Conservation (phyloP, 371 early-diverging fungal species). For the Zancudomyces culisetae region DNA sequence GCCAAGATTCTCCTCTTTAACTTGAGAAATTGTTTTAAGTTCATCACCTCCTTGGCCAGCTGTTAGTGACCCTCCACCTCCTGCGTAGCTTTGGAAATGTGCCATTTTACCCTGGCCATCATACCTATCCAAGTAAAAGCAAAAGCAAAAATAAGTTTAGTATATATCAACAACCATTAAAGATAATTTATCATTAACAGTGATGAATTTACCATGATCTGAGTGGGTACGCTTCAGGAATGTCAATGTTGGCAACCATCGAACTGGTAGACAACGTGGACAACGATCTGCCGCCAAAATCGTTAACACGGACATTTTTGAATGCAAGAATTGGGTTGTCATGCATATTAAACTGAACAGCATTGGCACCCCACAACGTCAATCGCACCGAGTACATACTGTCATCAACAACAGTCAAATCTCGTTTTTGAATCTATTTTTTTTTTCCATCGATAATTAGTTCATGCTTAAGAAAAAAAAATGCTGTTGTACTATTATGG, state of each 20-base stretch:
- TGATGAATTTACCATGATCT: conserved; percentile 9
- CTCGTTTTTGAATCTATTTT: too few relatives aligned
- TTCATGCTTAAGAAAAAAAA: neutral
- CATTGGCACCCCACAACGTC: conserved; percentile 81
- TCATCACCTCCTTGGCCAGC: conserved; percentile 9
- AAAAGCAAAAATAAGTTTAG: neutral
- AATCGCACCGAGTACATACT: conserved; percentile 44
- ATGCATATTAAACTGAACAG: conserved; percentile 36
- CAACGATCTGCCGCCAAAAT: conserved; percentile 53
- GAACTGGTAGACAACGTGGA: conserved; percentile 32
- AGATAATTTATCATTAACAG: neutral
- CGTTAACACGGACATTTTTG: conserved; percentile 66
- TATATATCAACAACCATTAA: neutral
- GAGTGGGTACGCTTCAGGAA: conserved; percentile 57
- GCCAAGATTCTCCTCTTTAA: conserved; percentile 46
- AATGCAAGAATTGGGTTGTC: conserved; percentile 51
- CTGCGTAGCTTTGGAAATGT: conserved; percentile 10
- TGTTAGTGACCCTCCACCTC: conserved; percentile 11
- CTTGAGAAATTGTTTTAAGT: conserved; percentile 41
- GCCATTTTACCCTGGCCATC: conserved; percentile 15
- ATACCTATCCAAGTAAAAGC: too few relatives aligned
- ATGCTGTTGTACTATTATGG: neutral
- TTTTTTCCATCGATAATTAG: conserved; percentile 41
- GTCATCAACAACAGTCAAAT: conserved; percentile 65
- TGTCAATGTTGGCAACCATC: conserved; percentile 58